Evolutionary conservation across 305 asterid species (phyloP).

Genomic region (Withania somnifera): DNA sequence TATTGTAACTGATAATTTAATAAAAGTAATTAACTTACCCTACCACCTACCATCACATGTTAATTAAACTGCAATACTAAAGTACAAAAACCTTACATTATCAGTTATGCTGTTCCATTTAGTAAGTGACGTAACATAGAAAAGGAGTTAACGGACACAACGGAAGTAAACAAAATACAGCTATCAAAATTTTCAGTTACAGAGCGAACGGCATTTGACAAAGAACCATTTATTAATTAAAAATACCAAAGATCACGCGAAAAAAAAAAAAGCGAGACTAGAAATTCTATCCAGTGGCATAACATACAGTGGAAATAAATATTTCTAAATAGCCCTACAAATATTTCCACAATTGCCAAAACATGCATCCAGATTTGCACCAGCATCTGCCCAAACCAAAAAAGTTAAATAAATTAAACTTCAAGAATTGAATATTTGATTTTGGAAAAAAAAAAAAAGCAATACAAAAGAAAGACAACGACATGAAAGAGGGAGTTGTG

Average conservation of each 20-base stretch:
- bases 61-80: too few species aligned
- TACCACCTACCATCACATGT: neutral
- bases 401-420: neutral
- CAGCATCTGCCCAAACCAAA: neutral
- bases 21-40: too few species aligned
- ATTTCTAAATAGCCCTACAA: neutral
- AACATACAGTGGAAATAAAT: neutral
- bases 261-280: neutral
- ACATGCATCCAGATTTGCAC: neutral
- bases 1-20: too few species aligned
- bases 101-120: neutral
- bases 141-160: neutral
- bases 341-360: slow-evolving; percentile 1
- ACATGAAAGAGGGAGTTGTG: neutral
- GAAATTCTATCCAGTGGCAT: neutral
- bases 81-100: neutral
- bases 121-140: neutral
- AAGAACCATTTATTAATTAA: neutral
- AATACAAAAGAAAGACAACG: neutral
- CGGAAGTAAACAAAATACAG: neutral
- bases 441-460: neutral
- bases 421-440: neutral
- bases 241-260: neutral
- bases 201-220: neutral
- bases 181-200: neutral